These are phyloP conservation scores for Kurtzmaniella quercitrusa DNA, from an alignment of 1,139 yeast genomes.

Conservation along the genomic window DNA sequence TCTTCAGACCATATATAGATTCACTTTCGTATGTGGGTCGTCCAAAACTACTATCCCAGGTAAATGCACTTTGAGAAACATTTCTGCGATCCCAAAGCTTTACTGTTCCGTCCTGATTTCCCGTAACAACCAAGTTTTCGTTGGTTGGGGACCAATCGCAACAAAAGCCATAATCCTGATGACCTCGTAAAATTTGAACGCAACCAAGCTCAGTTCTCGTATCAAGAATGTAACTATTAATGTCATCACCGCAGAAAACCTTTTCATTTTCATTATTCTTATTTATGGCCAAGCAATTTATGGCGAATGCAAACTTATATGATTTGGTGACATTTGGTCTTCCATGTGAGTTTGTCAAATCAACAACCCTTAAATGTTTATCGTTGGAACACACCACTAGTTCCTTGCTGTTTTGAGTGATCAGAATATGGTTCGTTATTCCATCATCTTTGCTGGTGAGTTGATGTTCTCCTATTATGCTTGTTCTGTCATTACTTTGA, in stretches of 20 bases:
- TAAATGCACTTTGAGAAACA: slow-evolving; percentile 21
- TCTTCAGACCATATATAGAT: neutral
- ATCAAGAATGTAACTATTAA: slow-evolving; percentile 43
- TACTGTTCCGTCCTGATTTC: slow-evolving; percentile 60
- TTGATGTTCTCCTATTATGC: slow-evolving; percentile 29
- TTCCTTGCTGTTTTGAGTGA: slow-evolving; percentile 23
- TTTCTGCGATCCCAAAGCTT: slow-evolving; percentile 50
- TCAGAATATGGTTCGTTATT: slow-evolving; percentile 50
- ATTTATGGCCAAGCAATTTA: slow-evolving; percentile 48
- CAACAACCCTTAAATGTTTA: slow-evolving; percentile 36
- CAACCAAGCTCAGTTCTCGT: slow-evolving; percentile 21
- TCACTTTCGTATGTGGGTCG: slow-evolving; percentile 1
- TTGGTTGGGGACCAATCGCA: slow-evolving; percentile 54
- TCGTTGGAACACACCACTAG: slow-evolving; percentile 49
- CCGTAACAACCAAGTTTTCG: slow-evolving; percentile 47
- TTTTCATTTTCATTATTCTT: slow-evolving; percentile 31
- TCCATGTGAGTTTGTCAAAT: slow-evolving; percentile 19
- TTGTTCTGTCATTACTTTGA: slow-evolving; percentile 7
- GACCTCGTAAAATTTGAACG: slow-evolving; percentile 33
- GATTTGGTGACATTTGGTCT: slow-evolving; percentile 12
- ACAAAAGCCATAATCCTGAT: slow-evolving; percentile 54
- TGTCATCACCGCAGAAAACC: slow-evolving; percentile 50
- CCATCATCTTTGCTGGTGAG: slow-evolving; percentile 47
- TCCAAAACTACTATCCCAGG: slow-evolving; percentile 39
- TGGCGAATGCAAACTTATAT: slow-evolving; percentile 36